These are phyloP conservation scores for Asterionellopsis glacialis DNA, from an alignment of 108 stramenopile genomes.

Conservation along the genomic window DNA sequence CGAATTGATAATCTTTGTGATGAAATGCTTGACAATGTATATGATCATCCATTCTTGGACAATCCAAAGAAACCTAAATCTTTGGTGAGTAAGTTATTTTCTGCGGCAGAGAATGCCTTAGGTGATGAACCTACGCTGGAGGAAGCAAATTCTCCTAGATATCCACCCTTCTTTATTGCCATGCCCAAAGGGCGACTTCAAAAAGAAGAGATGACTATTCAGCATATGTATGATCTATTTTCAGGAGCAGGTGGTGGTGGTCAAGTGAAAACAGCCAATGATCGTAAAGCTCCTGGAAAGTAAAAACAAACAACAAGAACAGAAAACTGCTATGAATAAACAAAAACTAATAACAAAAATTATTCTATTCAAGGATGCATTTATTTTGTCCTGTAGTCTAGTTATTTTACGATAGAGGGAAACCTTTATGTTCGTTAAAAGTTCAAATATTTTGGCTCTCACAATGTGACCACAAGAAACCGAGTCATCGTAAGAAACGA, in stretches of 20 bases:
- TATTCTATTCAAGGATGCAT: too few relatives aligned
- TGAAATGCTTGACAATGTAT: slow-evolving; percentile 43
- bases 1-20: slow-evolving; percentile 50
- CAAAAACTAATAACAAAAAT: too few relatives aligned
- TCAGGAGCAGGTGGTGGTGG: slow-evolving; percentile 51
- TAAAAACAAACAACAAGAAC: slow-evolving; percentile 3
- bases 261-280: slow-evolving; percentile 51
- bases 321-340: too few relatives aligned
- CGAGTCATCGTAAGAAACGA: too few relatives aligned
- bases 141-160: slow-evolving; percentile 22
- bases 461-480: too few relatives aligned
- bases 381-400: too few relatives aligned
- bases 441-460: too few relatives aligned
- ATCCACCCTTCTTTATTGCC: slow-evolving; percentile 54
- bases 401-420: too few relatives aligned
- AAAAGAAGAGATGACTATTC: slow-evolving; percentile 53
- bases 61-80: slow-evolving; percentile 4
- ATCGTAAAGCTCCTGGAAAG: slow-evolving; percentile 52
- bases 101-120: slow-evolving; percentile 1
- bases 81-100: slow-evolving; percentile 11
- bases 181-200: slow-evolving; percentile 45
- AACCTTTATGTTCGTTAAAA: too few relatives aligned
- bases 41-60: slow-evolving; percentile 34
- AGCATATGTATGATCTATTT: slow-evolving; percentile 58
- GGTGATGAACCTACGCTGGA: slow-evolving; percentile 1